Evolutionary conservation across 495 filamentous ascomycete genomes (phyloP).

Genomic region (Neurospora cerealis): DNA sequence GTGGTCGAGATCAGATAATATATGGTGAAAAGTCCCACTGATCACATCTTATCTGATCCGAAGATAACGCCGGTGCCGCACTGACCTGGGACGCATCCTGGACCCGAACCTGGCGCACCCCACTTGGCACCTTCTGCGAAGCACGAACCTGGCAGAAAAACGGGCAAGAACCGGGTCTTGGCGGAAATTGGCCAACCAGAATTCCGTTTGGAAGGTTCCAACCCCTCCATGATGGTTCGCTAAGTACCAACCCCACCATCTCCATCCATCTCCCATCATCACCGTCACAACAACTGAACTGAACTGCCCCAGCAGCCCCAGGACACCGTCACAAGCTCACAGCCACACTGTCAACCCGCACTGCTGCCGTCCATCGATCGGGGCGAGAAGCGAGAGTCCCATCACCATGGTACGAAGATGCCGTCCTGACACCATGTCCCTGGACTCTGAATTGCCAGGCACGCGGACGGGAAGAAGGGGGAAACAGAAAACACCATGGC

Average conservation of each 20-base stretch:
- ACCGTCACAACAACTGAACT: neutral
- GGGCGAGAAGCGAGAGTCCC: neutral
- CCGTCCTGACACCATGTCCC: neutral
- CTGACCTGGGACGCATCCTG: neutral
- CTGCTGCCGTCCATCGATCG: neutral
- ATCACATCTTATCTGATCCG: constrained; percentile 43
- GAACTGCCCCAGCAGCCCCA: neutral
- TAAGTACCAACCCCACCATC: neutral
- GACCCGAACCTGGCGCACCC: constrained; percentile 2
- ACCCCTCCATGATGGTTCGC: neutral
- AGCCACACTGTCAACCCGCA: neutral
- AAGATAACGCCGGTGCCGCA: constrained; percentile 40
- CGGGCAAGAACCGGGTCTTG: neutral
- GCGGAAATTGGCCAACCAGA: neutral
- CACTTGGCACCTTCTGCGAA: constrained; percentile 8
- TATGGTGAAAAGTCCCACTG: constrained; percentile 4
- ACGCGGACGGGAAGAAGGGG: constrained; percentile 6
- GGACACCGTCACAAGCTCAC: neutral
- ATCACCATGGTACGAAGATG: neutral
- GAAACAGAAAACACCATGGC: constrained; percentile 5
- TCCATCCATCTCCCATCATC: neutral
- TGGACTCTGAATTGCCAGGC: constrained; percentile 6
- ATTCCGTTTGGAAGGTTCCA: neutral
- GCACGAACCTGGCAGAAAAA: constrained; percentile 10
- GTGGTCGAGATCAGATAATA: neutral